These are phyloP conservation scores for Heliamphora exappendiculata DNA, from an alignment of 148 eudicot species.

Conservation along the genomic window DNA sequence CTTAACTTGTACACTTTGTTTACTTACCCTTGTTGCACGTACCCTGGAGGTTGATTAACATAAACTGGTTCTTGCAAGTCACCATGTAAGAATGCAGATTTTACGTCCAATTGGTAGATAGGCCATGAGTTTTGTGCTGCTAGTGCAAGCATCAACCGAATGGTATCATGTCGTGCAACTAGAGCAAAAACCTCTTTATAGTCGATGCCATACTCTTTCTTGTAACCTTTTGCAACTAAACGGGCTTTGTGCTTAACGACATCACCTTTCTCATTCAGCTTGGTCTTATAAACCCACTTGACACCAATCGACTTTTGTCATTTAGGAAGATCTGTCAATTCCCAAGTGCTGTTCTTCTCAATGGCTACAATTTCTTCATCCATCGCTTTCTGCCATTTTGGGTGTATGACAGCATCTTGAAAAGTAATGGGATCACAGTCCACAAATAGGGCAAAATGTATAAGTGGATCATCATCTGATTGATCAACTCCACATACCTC, in stretches of 20 bases:
- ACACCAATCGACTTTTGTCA: neutral
- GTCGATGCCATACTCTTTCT: neutral
- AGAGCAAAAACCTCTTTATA: neutral
- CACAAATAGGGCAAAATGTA: neutral
- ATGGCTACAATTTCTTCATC: neutral
- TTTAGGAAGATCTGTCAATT: neutral
- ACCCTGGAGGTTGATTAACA: constrained; percentile 2
- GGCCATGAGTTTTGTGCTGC: neutral
- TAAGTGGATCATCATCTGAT: neutral
- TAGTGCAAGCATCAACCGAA: neutral
- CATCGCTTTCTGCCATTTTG: neutral
- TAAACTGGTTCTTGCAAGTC: neutral
- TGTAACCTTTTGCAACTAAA: neutral
- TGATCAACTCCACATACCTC: neutral
- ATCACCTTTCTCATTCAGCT: neutral
- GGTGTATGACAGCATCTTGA: neutral
- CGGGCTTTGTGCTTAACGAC: neutral
- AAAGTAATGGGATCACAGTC: neutral
- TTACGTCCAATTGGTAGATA: neutral
- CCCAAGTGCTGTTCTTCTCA: neutral
- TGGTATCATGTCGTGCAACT: neutral
- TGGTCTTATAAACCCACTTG: neutral
- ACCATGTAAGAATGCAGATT: neutral
- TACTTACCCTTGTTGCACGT: neutral
- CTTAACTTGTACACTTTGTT: too few species aligned